Percentiles rank a stretch among this genome's conserved stretches.
These are phyloP conservation scores for Trichosporon sp. DNA, from an alignment of 1,284 basidiomycete genomes.

Conservation along the genomic window DNA sequence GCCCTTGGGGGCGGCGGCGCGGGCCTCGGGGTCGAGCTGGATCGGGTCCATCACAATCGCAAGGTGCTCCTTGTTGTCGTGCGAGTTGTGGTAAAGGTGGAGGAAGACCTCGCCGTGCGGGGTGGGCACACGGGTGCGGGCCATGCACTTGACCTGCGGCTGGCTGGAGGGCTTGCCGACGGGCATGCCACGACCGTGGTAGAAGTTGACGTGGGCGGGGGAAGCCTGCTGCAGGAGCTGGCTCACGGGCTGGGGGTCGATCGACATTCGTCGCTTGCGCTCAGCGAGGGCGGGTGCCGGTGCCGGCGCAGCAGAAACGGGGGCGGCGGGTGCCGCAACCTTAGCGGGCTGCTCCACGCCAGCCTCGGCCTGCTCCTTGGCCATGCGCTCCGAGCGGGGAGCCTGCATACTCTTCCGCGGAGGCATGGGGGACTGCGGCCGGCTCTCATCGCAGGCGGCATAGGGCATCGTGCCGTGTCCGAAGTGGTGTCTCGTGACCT, in stretches of 20 bases:
- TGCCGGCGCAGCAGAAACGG: neutral
- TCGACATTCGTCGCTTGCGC: slow-evolving; percentile 49
- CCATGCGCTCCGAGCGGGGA: slow-evolving; percentile 49
- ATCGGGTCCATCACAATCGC: slow-evolving; percentile 92
- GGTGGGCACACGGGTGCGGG: slow-evolving; percentile 94
- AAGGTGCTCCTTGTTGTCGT: slow-evolving; percentile 98
- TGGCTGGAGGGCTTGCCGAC: slow-evolving; percentile 23
- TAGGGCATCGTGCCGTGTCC: slow-evolving; percentile 54
- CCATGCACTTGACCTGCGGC: slow-evolving; percentile 70
- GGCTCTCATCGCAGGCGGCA: slow-evolving; percentile 51
- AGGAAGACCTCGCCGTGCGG: slow-evolving; percentile 92
- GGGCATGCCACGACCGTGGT: slow-evolving; percentile 28
- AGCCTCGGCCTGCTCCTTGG: slow-evolving; percentile 26
- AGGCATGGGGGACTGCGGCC: slow-evolving; percentile 41
- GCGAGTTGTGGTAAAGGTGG: slow-evolving; percentile 74
- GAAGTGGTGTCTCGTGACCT: slow-evolving; percentile 53
- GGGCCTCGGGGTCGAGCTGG: slow-evolving; percentile 64
- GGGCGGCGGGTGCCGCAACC: slow-evolving; percentile 9
- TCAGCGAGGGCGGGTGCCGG: slow-evolving; percentile 11
- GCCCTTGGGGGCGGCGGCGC: slow-evolving; percentile 40
- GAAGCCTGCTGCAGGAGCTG: slow-evolving; percentile 48
- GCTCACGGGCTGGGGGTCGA: slow-evolving; percentile 50
- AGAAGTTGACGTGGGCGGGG: slow-evolving; percentile 32
- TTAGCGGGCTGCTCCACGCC: slow-evolving; percentile 20
- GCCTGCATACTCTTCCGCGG: slow-evolving; percentile 46